Evolutionary conservation across 768 basidiomycete species (phyloP), one percentile per base, ranked within the genome.

Genomic region (Botryobasidium botryosum): DNA sequence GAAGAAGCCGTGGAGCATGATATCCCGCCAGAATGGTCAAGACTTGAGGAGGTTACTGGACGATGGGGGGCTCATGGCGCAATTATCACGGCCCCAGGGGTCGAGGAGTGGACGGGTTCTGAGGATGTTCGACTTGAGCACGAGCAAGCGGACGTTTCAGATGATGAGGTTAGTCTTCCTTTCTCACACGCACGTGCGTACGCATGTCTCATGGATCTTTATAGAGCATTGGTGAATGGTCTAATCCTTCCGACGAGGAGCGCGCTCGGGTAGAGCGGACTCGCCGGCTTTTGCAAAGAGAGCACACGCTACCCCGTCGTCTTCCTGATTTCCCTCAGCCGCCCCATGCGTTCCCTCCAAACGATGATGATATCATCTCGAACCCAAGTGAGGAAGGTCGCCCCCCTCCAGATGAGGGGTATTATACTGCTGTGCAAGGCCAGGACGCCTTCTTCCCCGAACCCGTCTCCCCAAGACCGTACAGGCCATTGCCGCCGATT

Each of bases 191-290:
- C 15, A 15, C 6, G 24, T 17, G 35, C 5, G 17, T n/a, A 32
- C n/a, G 46, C 25, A 51, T 46, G 35, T 40, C 50, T 43, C 45
- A 24, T 49, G 40, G 32, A 53, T 41, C 27, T 38, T 24, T 44
- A 6, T 64, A 83, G 77, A 85, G 81, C 52, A 77, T 84, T 40
- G 83, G 82, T 23, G 84, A 88, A 62, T 88, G 73, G 72, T 88
- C 85, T 20, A 88, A 88, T 55, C 85, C 85, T 15, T 88, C 85
- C 21, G 85, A 88, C 55, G 85, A 88, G 59, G 85, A 88, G 56
- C 71, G 78, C 24, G 83, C 79, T 3, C 72, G 83, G 18, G 75
- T 75, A 50, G 61, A 68, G 25, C 74, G 81, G 25, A 60, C 72
- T 36, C 72, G 78, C 35, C 73, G 77, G 36, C 74, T 79, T 31